Conservation (phyloP, 192 early-diverging fungal genomes). For the Coemansia sp. region DNA sequence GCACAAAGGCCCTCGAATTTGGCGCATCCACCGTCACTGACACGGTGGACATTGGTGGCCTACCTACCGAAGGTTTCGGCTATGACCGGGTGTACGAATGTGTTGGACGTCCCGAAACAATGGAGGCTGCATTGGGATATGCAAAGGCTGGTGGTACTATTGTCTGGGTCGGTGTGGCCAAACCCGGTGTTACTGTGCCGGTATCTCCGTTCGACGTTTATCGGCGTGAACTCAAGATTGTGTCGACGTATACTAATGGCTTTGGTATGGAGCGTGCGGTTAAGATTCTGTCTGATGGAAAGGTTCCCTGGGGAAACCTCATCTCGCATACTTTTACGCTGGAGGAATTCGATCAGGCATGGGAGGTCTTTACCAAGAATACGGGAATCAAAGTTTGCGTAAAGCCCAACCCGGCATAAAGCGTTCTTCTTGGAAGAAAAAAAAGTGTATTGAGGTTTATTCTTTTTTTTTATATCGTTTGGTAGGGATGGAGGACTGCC, state of each 20-base stretch:
- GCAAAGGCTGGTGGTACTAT: constrained; percentile 45
- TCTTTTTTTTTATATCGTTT: no score
- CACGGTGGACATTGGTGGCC: constrained; percentile 23
- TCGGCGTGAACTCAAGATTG: constrained; percentile 50
- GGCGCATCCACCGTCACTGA: constrained; percentile 13
- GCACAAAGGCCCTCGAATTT: constrained; percentile 29
- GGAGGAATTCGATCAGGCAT: constrained; percentile 47
- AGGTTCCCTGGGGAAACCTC: constrained; percentile 39
- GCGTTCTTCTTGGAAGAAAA: no score
- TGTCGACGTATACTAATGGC: constrained; percentile 51
- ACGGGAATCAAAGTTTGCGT: constrained; percentile 49
- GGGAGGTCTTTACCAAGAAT: constrained; percentile 35
- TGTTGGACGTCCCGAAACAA: constrained; percentile 45
- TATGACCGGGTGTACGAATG: constrained; percentile 53
- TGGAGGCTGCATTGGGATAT: constrained; percentile 31
- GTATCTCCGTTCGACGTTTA: constrained; percentile 50
- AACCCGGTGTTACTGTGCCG: constrained; percentile 30
- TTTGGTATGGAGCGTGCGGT: constrained; percentile 50
- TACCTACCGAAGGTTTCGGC: constrained; percentile 25
- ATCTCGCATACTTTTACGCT: constrained; percentile 45
- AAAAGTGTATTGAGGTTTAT: no score
- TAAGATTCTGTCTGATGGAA: constrained; percentile 35
- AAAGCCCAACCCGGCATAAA: no score
- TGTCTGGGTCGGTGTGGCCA: constrained; percentile 53
- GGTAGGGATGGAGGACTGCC: no score